Evolutionary conservation across 352 stramenopile genomes (phyloP).

Genomic region (Phytophthora brassicae): DNA sequence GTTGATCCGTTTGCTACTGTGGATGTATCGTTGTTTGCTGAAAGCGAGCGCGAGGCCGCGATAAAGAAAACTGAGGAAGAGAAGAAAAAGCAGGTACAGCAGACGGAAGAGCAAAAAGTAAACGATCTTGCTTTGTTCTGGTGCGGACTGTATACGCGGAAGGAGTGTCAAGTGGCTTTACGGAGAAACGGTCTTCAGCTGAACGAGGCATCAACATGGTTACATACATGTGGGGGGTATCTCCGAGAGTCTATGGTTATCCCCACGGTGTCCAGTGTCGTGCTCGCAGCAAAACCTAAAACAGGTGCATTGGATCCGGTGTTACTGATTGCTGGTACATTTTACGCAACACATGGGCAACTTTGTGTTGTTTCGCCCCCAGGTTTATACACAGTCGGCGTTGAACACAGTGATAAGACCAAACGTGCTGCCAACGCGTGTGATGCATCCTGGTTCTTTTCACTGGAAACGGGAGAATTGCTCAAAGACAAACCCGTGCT

Average conservation of each 20-base stretch:
- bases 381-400: constrained; percentile 46
- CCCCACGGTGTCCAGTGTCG: constrained; percentile 36
- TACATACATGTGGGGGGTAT: constrained; percentile 46
- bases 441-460: constrained; percentile 78
- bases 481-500: constrained; percentile 40
- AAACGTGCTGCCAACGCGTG: constrained; percentile 50
- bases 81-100: constrained; percentile 15
- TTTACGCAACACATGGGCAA: constrained; percentile 59
- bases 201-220: constrained; percentile 45
- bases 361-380: constrained; percentile 70
- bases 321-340: constrained; percentile 70
- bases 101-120: constrained; percentile 38
- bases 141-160: constrained; percentile 57
- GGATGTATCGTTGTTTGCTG: constrained; percentile 35
- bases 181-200: constrained; percentile 45
- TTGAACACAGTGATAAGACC: constrained; percentile 39
- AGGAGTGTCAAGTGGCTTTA: constrained; percentile 65
- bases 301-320: constrained; percentile 60
- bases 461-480: constrained; percentile 41
- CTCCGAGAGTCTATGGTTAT: constrained; percentile 48
- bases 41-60: constrained; percentile 23
- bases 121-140: constrained; percentile 54
- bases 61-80: constrained; percentile 24
- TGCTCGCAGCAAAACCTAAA: constrained; percentile 35
- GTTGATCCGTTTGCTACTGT: constrained; percentile 38